Evolutionary conservation across 2,329 filamentous ascomycete species (phyloP).

Genomic region (Arthrocladium fulminans): DNA sequence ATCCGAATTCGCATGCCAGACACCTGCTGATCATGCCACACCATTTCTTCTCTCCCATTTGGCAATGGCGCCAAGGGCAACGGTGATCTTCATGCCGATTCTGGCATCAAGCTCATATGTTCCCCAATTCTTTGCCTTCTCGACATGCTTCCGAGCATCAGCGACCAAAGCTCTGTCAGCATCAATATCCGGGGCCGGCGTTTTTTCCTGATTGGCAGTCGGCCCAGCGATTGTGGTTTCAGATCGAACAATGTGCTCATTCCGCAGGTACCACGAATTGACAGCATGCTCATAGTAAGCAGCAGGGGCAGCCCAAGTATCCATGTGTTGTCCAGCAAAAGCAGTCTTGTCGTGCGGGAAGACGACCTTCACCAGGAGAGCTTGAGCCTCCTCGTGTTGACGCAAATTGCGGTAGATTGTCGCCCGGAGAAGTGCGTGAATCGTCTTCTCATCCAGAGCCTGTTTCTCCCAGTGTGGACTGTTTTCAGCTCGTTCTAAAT

Average conservation of each 20-base stretch:
- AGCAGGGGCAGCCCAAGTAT: slow-evolving; percentile 59
- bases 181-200: slow-evolving; percentile 10
- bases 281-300: slow-evolving; percentile 83
- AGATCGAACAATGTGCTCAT: slow-evolving; percentile 28
- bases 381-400: slow-evolving; percentile 55
- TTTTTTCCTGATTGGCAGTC: slow-evolving; percentile 10
- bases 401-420: slow-evolving; percentile 58
- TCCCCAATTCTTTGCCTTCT: slow-evolving; percentile 52
- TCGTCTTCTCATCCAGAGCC: slow-evolving; percentile 51
- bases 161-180: slow-evolving; percentile 36
- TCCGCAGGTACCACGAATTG: slow-evolving; percentile 63
- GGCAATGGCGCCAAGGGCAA: slow-evolving; percentile 35
- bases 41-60: slow-evolving; percentile 32
- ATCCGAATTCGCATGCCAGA: neutral
- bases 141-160: slow-evolving; percentile 48
- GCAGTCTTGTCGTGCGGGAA: slow-evolving; percentile 47
- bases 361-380: slow-evolving; percentile 53
- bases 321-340: slow-evolving; percentile 44
- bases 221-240: slow-evolving; percentile 22
- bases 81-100: slow-evolving; percentile 41
- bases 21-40: neutral
- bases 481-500: slow-evolving; percentile 52
- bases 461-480: slow-evolving; percentile 45
- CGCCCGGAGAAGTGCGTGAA: slow-evolving; percentile 58
- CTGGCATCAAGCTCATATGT: slow-evolving; percentile 54